These are phyloP conservation scores for Ailanthus altissimus DNA, from an alignment of 345 rosid species.

Conservation along the genomic window DNA sequence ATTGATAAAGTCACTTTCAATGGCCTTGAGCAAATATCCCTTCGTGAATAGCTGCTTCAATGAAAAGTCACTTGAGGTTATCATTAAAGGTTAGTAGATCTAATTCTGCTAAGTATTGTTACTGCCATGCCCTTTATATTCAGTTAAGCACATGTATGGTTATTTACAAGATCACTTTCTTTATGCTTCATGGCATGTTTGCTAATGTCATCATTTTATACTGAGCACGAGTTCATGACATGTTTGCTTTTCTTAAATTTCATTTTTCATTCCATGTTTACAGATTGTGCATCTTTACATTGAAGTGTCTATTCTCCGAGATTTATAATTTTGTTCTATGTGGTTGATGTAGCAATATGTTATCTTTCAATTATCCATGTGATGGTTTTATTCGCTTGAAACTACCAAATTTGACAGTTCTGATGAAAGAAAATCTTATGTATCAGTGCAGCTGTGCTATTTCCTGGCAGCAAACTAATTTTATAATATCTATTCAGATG, in stretches of 20 bases:
- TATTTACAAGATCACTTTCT: not conserved
- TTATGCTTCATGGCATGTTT: not conserved
- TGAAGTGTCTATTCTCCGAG: not conserved
- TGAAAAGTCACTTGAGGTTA: constrained; percentile 68
- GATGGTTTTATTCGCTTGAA: not conserved
- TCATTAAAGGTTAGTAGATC: constrained; percentile 61
- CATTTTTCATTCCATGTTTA: not conserved
- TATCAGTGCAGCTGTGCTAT: not conserved
- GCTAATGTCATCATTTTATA: not conserved
- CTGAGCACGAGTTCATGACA: not conserved
- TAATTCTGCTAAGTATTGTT: constrained; percentile 8
- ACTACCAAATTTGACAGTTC: not conserved
- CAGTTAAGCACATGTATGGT: not conserved
- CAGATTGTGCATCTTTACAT: not conserved
- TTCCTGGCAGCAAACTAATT: not conserved
- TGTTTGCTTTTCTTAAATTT: not conserved
- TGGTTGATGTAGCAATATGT: not conserved
- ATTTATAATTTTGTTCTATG: not conserved
- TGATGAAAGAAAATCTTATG: not conserved
- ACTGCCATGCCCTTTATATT: not conserved
- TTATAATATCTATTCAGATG: not conserved
- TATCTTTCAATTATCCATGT: not conserved
- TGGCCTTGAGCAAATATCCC: constrained; percentile 80
- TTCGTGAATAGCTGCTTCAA: constrained; percentile 84
- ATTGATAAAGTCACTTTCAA: constrained; percentile 79